Evolutionary conservation across 345 rosid species (phyloP), one percentile per base, ranked within the genome.

Genomic region (Brassica cretica): DNA sequence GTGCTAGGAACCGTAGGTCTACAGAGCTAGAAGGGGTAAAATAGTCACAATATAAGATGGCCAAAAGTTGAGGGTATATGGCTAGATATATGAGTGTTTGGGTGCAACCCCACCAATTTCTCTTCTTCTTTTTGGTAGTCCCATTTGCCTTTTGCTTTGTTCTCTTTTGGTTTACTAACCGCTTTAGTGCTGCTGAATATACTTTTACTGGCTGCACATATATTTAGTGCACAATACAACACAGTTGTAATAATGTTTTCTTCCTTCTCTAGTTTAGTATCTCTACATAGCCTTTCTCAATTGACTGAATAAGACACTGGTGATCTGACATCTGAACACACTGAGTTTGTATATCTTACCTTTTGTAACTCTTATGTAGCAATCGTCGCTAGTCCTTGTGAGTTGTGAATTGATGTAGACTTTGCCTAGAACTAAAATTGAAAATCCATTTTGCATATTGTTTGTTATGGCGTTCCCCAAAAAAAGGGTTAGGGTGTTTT

Each of bases 91-190:
- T 27, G 30, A 4, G 4, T 27, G 30, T 27, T 27, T 27, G 30
- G 30, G 30, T 27, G 30, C 4, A 27, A 4, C 4, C 30, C 30
- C 4, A 4, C 30, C 30, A 27, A 27, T 27, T 27, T 27, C 30
- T 27, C 30, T 21, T 21, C 41, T 49, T 33, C 41, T 76, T 76
- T 69, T 68, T 51, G 55, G 69, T 76, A 55, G 41, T 49, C 27
- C 55, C 37, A 69, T 46, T 76, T 69, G 41, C 80, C 80, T 76
- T 76, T 68, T 69, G 71, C 74, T 76, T 68, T 76, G 27, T 30
- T 59, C 60, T 67, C 79, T 68, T 68, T 76, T 55, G 60, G 46
- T 66, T 58, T 55, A 15, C 65, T 35, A 66, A 15, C 27, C n/a
- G 32, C 66, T 75, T 66, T 75, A 35, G 6, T 15, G 78, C 73